Conservation (phyloP, 2,329 filamentous ascomycete species). For the Hymenoscyphus occultus region DNA sequence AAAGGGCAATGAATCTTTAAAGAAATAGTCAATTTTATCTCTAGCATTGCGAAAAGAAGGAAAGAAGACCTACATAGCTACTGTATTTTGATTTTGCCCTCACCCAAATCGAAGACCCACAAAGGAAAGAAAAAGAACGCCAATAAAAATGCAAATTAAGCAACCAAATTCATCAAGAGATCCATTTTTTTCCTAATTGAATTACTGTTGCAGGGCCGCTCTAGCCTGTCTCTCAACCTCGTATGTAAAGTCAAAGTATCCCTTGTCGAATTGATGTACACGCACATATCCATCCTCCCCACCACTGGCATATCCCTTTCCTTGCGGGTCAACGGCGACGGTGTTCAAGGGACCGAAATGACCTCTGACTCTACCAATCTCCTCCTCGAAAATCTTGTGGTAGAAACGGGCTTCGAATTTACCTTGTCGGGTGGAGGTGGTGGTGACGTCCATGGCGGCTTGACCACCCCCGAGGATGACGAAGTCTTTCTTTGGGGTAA, state of each 20-base stretch:
- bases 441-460: conserved; percentile 98
- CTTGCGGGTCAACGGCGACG: conserved; percentile 86
- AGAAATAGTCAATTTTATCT: too few relatives aligned
- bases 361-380: conserved; percentile 93
- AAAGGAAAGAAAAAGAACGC: too few relatives aligned
- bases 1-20: too few relatives aligned
- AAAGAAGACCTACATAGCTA: too few relatives aligned
- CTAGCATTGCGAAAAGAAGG: too few relatives aligned
- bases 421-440: conserved; percentile 82
- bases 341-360: conserved; percentile 91
- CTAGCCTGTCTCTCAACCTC: conserved; percentile 85
- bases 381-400: conserved; percentile 99
- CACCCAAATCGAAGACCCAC: too few relatives aligned
- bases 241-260: conserved; percentile 98
- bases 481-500: conserved; percentile 94
- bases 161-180: too few relatives aligned
- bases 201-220: conserved; percentile 30
- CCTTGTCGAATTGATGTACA: conserved; percentile 97
- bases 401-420: conserved; percentile 99
- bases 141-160: too few relatives aligned
- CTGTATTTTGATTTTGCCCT: too few relatives aligned
- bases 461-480: conserved; percentile 98
- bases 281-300: conserved; percentile 98
- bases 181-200: background rate
- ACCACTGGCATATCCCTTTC: conserved; percentile 89